Evolutionary conservation across 1,284 basidiomycete species (phyloP), one percentile per base, ranked within the genome.

Genomic region (Trametes hirsuta): DNA sequence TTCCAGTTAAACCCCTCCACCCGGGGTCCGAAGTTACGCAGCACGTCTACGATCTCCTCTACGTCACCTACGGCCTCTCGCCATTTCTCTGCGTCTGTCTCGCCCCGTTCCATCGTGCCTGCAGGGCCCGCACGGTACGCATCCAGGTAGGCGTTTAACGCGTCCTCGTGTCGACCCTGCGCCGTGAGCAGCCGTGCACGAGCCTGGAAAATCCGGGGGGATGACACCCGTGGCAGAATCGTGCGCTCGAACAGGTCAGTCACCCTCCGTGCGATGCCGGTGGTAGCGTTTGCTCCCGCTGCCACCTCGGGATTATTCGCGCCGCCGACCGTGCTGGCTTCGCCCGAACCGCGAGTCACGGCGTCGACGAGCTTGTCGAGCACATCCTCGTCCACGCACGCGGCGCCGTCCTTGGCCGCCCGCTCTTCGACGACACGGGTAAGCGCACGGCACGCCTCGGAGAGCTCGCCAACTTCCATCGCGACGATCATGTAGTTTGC

Each of bases 401-500:
- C 75, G 2, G 79, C 81, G 22, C 89, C 87, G 37, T 81, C 77
- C 68, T 86, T 86, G 54, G 79, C 80, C n/a, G 82, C 83, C 8
- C 90, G 87, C 70, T 92, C 88, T 71, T 97, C 93, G 36, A 97
- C 85, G 34, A 98, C 82, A 5, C 95, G 88, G 0, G 83, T 83
- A 48, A 95, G 81, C 0, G 96, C 96, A 24, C 93, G 88, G 53
- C 86, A 88, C 0, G 95, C 91, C 72, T 99, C 97, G 8, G 86
- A 79, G 46, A 98, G 82, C 74, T 98, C 93, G 6, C 96, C 97
- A 14, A 98, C 91, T 69, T 98, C 95, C 74, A 98, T 83, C 6
- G 93, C 85, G 39, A 99, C 90, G 66, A 98, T 81, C 91, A 96
- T 97, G 79, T 96, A 98, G 78, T 99, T 99, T 66, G 84, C 83